Base-by-base conservation (phyloP, 805 yeast species). In the Candida coleopterorum region DNA sequence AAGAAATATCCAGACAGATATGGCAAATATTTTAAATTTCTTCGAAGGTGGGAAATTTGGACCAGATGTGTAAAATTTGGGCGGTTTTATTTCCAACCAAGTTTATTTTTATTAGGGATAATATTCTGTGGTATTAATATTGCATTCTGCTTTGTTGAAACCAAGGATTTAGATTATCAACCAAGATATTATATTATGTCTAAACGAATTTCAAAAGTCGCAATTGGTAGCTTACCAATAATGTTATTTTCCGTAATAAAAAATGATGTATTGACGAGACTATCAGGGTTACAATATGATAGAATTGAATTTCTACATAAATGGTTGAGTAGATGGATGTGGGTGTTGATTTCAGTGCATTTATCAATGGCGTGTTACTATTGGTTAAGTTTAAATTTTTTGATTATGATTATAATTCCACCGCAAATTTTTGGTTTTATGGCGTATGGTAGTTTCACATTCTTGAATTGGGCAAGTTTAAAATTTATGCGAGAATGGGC, bases 351-450 rank as follows among this genome's bases (percentile, higher is more conserved):
- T 9, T 52, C 60, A 2, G 41, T 61, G 4, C 77, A 72, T 45
- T 39, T 63, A 34, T 46, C 45, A 10, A 35, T 68, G 20, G 44
- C 62, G 2, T 42, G 55, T 14, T 42, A 47, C 14, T 71, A 71
- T 44, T 72, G 76, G 76, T 41, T 67, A 10, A 26, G 36, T 6
- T 31, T 68, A 34, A 55, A 60, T 20, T 64, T 68, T 40, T 38
- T 49, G 6, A 47, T 65, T 9, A 70, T 71, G 76, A 38, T 72
- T 9, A 29, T 50, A 15, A 72, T 72, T 28, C 77, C 77, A 5
- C 76, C 77, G 1, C 73, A 68, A 41, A 65, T 67, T n/a, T 71
- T 72, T 50, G 77, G 77, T 6, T 58, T 64, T 50, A 70, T 72
- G 30, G 66, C 75, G 1, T 65, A 59, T 41, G 58, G 55, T 8